These are phyloP conservation scores for Agaricus sinodeliciosus DNA, from an alignment of 768 basidiomycete species.

Conservation along the genomic window DNA sequence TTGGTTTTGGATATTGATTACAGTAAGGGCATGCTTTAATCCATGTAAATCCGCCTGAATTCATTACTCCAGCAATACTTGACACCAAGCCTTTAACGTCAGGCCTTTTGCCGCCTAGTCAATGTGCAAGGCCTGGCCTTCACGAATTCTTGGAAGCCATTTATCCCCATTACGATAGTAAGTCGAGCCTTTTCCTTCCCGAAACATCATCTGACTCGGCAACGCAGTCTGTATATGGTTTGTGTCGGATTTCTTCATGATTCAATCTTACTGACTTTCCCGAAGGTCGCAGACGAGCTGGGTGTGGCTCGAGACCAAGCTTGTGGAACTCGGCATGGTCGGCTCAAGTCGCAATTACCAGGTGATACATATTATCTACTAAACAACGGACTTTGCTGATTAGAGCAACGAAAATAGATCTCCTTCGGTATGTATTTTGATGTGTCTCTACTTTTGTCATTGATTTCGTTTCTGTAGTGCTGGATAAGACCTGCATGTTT, in stretches of 20 bases:
- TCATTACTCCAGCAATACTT: slow-evolving; percentile 51
- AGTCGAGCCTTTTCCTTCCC: slow-evolving; percentile 13
- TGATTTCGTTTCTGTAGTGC: slow-evolving; percentile 33
- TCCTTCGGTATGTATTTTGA: slow-evolving; percentile 45
- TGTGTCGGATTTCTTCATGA: background rate
- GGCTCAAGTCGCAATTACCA: slow-evolving; percentile 66
- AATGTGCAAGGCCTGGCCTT: slow-evolving; percentile 78
- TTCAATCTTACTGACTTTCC: background rate
- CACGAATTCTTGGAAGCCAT: slow-evolving; percentile 80
- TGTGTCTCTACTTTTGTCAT: background rate
- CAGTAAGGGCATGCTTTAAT: slow-evolving; percentile 37
- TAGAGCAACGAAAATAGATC: slow-evolving; percentile 31
- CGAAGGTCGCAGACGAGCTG: slow-evolving; percentile 78
- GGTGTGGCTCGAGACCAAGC: slow-evolving; percentile 85
- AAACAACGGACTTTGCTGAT: background rate
- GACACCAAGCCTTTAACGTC: slow-evolving; percentile 84
- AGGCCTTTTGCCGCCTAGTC: slow-evolving; percentile 68
- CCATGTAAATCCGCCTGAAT: slow-evolving; percentile 2
- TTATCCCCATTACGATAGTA: slow-evolving; percentile 79
- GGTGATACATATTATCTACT: slow-evolving; percentile 27
- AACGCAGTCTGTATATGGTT: slow-evolving; percentile 73
- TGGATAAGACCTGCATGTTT: slow-evolving; percentile 89
- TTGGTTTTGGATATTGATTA: slow-evolving; percentile 89
- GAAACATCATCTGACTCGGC: background rate
- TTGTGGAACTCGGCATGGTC: slow-evolving; percentile 82